Percentiles rank a stretch among this genome's conserved stretches.
These are phyloP conservation scores for Naematelia encephala DNA, from an alignment of 768 basidiomycete genomes.

Conservation along the genomic window DNA sequence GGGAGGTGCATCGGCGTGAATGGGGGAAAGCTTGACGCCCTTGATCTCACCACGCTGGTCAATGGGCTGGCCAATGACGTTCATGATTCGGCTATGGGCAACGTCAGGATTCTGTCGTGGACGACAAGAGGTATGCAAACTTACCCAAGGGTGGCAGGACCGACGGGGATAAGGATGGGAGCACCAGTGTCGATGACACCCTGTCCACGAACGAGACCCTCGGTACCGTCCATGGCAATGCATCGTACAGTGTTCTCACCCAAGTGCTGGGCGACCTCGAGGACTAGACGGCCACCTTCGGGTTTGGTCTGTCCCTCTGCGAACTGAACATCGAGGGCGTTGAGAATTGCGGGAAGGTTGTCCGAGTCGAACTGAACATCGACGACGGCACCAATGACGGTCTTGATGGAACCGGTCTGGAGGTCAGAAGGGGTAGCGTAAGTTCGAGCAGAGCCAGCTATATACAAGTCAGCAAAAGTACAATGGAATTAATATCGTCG, in stretches of 20 bases:
- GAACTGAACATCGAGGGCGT: slow-evolving; percentile 91
- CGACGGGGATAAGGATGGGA: slow-evolving; percentile 96
- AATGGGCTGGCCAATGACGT: slow-evolving; percentile 99
- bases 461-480: background rate
- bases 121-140: no score
- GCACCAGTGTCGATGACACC: slow-evolving; percentile 94
- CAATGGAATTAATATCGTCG: background rate
- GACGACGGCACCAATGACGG: slow-evolving; percentile 99
- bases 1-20: slow-evolving; percentile 93
- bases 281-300: slow-evolving; percentile 91
- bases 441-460: slow-evolving; percentile 57
- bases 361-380: slow-evolving; percentile 98
- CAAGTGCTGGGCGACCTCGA: slow-evolving; percentile 96
- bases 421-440: slow-evolving; percentile 87
- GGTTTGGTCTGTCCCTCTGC: slow-evolving; percentile 57
- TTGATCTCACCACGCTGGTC: slow-evolving; percentile 99
- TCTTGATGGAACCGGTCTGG: slow-evolving; percentile 79
- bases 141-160: slow-evolving; percentile 74
- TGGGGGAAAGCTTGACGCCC: slow-evolving; percentile 84
- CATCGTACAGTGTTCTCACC: slow-evolving; percentile 99
- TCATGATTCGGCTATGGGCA: slow-evolving; percentile 82
- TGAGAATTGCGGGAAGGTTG: slow-evolving; percentile 92
- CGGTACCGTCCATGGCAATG: slow-evolving; percentile 99
- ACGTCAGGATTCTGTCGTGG: no score
- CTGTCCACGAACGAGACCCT: slow-evolving; percentile 98